Evolutionary conservation across 345 rosid genomes (phyloP), one percentile per base, ranked within the genome.

Genomic region (Eucalyptus tenuipes): DNA sequence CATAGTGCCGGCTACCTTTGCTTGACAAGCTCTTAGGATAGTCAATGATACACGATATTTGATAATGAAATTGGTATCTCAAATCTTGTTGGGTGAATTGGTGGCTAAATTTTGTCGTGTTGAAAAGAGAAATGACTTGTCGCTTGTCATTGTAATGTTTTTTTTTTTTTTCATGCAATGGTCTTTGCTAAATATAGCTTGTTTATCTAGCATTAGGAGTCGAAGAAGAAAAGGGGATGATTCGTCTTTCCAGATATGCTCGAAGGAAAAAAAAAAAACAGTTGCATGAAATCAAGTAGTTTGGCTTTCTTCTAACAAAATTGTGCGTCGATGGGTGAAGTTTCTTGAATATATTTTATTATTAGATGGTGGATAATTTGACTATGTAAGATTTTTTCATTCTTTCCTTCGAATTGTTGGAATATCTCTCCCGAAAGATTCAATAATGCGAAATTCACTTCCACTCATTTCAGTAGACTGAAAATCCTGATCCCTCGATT

Each of bases 91-190:
- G 44, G n/a, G 31, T 17, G 18, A 8, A 17, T 68, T 8, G 80
- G 24, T 33, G 12, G 44, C 42, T 66, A 7, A 17, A 31, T 44
- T 71, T 24, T 2, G 4, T 7, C 11, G 0, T 10, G 45, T 18
- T 71, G 15, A 20, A 71, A 71, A 20, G 27, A 18, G 45, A 71
- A 20, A 37, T 11, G 44, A 71, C 22, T 37, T 9, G 25, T 71
- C 13, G 1, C 7, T 71, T 14, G 7, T 66, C 3, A 3, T 66
- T 1, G 13, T 15, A n/a, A n/a, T n/a, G n/a, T n/a, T n/a, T n/a
- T n/a, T n/a, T 3, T 8, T 9, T 68, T 16, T 68, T 31, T 16
- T 5, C 6, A 20, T 31, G 7, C 37, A 16, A 31, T 16, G 79
- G 22, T 31, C 8, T 71, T 71, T 71, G 81, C 81, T 37, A 37